Base-by-base conservation (phyloP, 768 basidiomycete species). In the Phanerochaete carnosa region DNA sequence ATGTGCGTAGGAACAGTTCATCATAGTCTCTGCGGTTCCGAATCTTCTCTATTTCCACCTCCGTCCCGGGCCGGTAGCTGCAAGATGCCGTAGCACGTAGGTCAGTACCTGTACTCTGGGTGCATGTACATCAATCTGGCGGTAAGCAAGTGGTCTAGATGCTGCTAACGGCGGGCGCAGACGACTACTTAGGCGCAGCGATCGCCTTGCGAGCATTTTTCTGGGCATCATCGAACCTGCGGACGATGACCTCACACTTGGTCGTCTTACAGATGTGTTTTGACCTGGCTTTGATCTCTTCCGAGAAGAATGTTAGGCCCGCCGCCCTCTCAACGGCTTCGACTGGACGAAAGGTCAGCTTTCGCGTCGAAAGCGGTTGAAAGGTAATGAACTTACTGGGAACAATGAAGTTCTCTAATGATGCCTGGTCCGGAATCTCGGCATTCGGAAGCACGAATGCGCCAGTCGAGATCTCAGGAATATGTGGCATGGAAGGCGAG, bases 391-490 rank as follows among this genome's bases (percentile, higher is more conserved):
- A 61, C 83, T 55, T 73, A 94, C 95, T 83, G 55, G 95, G 93
- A 39, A 89, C 86, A 25, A 89, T 76, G 72, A 99, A 99, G 63
- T 79, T 82, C 69, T 90, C 83, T 53, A 99, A 73, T 37, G 91
- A 83, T 1, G 89, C 82, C 50, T 89, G 84, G 65, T 99, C 95
- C 0, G 91, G 84, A 62, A 99, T 98, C 57, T 83, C 77, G n/a
- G 92, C 87, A 73, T 99, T 99, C 0, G 97, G 97, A 13, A 99
- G 82, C 6, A 98, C 92, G 71, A 99, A 99, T 12, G 95, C 97
- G 13, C 95, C 97, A 2, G 90, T 85, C 0, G 92, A 85, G 46
- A 96, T 78, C 65, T 98, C 94, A 5, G 81, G 78, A 15, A 87
- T 71, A 57, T 90, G 77, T 6, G 86, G 92, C 0, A 81, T 88